These are phyloP conservation scores for Mycena latifolia DNA, from an alignment of 768 basidiomycete species.

Conservation along the genomic window DNA sequence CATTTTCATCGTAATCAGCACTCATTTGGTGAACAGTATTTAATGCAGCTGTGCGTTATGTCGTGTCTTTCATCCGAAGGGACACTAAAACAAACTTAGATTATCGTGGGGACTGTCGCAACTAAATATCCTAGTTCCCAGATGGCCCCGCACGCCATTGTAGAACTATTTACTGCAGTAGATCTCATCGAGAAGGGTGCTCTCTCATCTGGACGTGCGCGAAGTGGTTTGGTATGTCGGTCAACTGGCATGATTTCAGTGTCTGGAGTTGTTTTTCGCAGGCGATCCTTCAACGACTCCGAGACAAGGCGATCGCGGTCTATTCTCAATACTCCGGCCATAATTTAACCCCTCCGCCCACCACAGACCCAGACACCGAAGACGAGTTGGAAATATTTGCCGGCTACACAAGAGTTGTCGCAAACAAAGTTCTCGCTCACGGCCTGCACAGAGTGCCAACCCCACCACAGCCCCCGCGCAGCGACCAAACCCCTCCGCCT, in stretches of 20 bases:
- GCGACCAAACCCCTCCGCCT: not conserved
- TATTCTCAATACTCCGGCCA: slow-evolving; percentile 34
- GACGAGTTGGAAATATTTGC: slow-evolving; percentile 34
- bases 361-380: slow-evolving; percentile 8
- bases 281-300: slow-evolving; percentile 34
- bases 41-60: slow-evolving; percentile 26
- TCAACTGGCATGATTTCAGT: not conserved
- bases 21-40: slow-evolving; percentile 20
- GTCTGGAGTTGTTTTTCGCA: not conserved
- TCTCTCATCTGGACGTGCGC: slow-evolving; percentile 51
- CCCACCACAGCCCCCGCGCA: not conserved
- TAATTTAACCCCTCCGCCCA: slow-evolving; percentile 25
- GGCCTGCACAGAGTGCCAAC: not conserved
- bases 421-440: slow-evolving; percentile 28
- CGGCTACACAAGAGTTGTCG: slow-evolving; percentile 33
- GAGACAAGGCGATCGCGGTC: slow-evolving; percentile 33
- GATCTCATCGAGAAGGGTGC: slow-evolving; percentile 58
- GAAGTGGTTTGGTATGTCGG: slow-evolving; percentile 49
- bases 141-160: slow-evolving; percentile 56
- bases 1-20: not conserved
- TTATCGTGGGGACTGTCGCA: slow-evolving; percentile 58
- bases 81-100: slow-evolving; percentile 31
- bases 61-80: no score
- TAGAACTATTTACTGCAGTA: slow-evolving; percentile 58
- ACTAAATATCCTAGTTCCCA: slow-evolving; percentile 53